These are phyloP conservation scores for Paecilomyces sp. DNA, from an alignment of 2,329 filamentous ascomycete species.

Conservation along the genomic window DNA sequence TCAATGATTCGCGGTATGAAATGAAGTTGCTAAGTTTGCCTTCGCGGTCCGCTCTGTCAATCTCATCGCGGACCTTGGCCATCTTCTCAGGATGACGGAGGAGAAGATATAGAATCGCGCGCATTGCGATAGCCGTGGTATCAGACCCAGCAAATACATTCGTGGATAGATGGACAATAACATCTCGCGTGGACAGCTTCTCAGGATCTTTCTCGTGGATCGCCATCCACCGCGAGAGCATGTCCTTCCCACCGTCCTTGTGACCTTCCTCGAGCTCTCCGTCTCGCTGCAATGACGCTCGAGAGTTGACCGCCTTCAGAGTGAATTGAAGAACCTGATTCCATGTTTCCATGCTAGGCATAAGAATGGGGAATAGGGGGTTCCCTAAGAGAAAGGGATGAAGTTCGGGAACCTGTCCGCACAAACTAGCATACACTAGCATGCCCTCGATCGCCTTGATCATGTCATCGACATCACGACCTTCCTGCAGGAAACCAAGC, in stretches of 20 bases:
- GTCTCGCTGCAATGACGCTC: conserved; percentile 16
- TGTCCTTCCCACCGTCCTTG: conserved; percentile 15
- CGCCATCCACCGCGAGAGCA: conserved; percentile 22
- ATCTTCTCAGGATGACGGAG: conserved; percentile 22
- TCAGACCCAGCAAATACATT: conserved; percentile 20
- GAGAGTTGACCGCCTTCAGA: conserved; percentile 23
- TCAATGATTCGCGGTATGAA: conserved; percentile 16
- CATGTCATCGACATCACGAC: conserved; percentile 31
- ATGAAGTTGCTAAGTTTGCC: conserved; percentile 15
- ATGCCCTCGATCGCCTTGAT: conserved; percentile 22
- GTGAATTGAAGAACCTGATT: conserved; percentile 26
- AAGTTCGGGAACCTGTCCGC: conserved; percentile 21
- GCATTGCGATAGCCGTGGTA: conserved; percentile 33
- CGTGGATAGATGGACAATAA: conserved; percentile 19
- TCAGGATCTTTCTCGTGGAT: conserved; percentile 19
- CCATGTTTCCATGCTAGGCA: conserved; percentile 28
- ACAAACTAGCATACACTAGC: conserved; percentile 19
- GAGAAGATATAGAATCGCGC: conserved; percentile 34
- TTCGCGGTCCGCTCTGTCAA: conserved; percentile 22
- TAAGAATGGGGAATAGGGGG: conserved; percentile 19
- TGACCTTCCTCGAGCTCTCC: conserved; percentile 17
- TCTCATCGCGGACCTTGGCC: conserved; percentile 29
- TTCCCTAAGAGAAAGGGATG: conserved; percentile 21
- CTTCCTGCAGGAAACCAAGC: conserved; percentile 37
- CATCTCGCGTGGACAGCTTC: conserved; percentile 20